These are phyloP conservation scores for Casuarina equisetifolia DNA, from an alignment of 306 rosid species.

Conservation along the genomic window DNA sequence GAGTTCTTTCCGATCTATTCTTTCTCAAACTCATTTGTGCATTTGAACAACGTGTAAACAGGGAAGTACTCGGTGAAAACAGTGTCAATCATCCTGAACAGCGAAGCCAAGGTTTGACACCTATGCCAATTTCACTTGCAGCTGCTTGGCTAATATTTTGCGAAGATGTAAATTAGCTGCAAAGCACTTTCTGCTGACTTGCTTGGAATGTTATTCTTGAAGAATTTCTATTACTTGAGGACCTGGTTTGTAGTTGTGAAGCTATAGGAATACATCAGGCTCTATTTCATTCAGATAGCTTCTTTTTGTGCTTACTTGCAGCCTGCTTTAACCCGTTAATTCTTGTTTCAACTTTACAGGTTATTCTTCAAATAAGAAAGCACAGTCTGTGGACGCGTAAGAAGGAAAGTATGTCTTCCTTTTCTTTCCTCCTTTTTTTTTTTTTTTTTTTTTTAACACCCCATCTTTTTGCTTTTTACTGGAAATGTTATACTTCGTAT, in stretches of 20 bases:
- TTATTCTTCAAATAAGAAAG: constrained; percentile 67
- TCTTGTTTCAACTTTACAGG: constrained; percentile 45
- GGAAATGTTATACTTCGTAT: background rate
- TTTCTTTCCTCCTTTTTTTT: background rate
- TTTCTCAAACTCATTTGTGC: background rate
- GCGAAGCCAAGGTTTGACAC: constrained; percentile 62
- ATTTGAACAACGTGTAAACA: constrained; percentile 36
- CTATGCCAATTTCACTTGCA: too few relatives aligned
- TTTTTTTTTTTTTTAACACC: background rate
- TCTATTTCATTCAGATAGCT: background rate
- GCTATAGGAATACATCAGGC: background rate
- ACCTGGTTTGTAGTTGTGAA: background rate
- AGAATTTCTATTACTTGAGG: background rate
- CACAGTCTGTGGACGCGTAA: constrained; percentile 58
- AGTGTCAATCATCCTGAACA: constrained; percentile 54
- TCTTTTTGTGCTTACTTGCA: too few relatives aligned
- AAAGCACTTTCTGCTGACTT: background rate
- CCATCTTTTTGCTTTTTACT: background rate
- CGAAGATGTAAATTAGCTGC: background rate
- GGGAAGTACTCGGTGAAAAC: constrained; percentile 65
- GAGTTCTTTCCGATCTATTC: background rate
- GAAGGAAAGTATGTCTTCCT: constrained; percentile 61
- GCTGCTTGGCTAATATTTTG: background rate
- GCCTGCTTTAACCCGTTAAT: background rate
- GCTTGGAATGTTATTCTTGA: background rate